These are phyloP conservation scores for Dictyostelium intermedium DNA, from an alignment of 78 protist species.

Conservation along the genomic window DNA sequence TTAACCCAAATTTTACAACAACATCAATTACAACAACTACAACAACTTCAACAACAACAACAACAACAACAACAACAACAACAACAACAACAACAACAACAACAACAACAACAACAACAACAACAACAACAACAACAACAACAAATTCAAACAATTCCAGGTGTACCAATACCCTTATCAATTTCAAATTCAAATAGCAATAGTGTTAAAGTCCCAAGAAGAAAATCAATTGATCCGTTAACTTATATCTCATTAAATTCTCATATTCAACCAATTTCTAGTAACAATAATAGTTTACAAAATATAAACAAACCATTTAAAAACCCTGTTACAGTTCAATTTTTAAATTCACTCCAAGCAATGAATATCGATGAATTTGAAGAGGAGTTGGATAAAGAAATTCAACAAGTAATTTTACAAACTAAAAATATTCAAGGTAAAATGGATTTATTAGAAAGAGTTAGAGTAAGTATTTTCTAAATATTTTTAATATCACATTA, in stretches of 20 bases:
- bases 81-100: constrained; percentile 12
- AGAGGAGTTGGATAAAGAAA: constrained; percentile 73
- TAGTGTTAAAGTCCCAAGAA: constrained; percentile 2
- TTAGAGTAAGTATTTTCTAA: constrained; percentile 14
- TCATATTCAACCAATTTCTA: background rate
- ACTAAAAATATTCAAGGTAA: constrained; percentile 65
- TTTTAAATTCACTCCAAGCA: constrained; percentile 10
- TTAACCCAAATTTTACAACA: constrained; percentile 15
- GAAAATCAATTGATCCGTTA: constrained; percentile 64
- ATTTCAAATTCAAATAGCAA: background rate
- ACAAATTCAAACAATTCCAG: background rate
- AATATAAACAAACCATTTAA: constrained; percentile 1
- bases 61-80: constrained; percentile 20
- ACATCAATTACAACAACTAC: constrained; percentile 11
- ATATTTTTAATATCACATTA: background rate
- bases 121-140: constrained; percentile 1
- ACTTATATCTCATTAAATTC: background rate
- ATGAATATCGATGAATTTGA: constrained; percentile 55
- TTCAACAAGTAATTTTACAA: constrained; percentile 70
- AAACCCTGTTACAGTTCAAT: background rate
- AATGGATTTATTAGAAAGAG: constrained; percentile 66
- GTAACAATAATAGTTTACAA: background rate
- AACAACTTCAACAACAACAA: background rate
- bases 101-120: background rate
- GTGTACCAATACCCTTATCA: background rate